Percentiles rank a stretch among this genome's conserved stretches.
phyloP scores from a whole-genome alignment of 257 asterid species.

The Phtheirospermum japonicum region DNA sequence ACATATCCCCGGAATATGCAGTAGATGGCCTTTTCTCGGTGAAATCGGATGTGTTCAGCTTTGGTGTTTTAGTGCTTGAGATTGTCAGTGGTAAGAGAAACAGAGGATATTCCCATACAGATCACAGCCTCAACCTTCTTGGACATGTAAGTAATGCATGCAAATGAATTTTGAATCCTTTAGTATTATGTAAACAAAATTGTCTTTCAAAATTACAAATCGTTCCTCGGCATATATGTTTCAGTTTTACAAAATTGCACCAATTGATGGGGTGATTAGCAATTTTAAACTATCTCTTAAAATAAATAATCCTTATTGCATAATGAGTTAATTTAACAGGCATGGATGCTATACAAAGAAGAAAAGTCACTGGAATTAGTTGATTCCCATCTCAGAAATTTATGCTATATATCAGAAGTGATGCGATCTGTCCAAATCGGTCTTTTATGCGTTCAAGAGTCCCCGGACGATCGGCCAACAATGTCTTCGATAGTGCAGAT shows the following conservation, averaged over 20 bases:
- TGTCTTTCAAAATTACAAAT: no score
- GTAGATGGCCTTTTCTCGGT: constrained; percentile 33
- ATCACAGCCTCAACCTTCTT: constrained; percentile 39
- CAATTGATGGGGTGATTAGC: no score
- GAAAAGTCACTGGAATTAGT: constrained; percentile 36
- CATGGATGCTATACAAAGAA: constrained; percentile 39
- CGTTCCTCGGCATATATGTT: no score
- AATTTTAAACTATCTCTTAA: no score
- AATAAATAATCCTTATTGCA: no score
- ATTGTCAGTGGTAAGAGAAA: constrained; percentile 40
- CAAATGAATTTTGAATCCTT: no score
- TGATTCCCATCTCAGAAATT: constrained; percentile 17
- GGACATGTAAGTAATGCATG: constrained; percentile 38
- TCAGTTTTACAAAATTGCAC: no score
- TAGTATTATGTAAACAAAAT: no score
- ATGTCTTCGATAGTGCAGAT: constrained; percentile 22
- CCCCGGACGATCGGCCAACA: constrained; percentile 30
- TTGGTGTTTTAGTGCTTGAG: constrained; percentile 38
- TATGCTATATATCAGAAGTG: constrained; percentile 10
- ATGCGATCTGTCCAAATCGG: constrained; percentile 31
- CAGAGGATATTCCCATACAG: constrained; percentile 28
- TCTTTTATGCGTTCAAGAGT: constrained; percentile 34
- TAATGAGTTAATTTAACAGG: constrained; percentile 24
- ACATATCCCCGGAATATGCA: constrained; percentile 41
- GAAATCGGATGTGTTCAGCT: constrained; percentile 41